These are phyloP conservation scores for Torrubiellomyces zombiae DNA, from an alignment of 2,329 filamentous ascomycete species.

Conservation along the genomic window DNA sequence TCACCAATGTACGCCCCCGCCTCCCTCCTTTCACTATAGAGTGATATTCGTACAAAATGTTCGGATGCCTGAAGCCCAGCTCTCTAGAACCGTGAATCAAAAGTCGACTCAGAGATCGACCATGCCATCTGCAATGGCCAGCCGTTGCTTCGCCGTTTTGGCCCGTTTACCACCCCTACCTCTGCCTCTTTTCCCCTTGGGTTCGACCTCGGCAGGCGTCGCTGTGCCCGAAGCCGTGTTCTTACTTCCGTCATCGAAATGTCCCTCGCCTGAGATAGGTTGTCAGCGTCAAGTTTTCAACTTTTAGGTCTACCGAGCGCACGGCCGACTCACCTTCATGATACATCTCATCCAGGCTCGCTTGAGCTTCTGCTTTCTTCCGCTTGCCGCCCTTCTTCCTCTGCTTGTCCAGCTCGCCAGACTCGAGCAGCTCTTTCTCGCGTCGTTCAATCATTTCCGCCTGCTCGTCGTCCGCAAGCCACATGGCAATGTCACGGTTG, in stretches of 20 bases:
- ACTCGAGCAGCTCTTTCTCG: slow-evolving; percentile 71
- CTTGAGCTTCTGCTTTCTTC: slow-evolving; percentile 34
- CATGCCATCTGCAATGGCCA: slow-evolving; percentile 49
- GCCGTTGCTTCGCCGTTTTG: slow-evolving; percentile 51
- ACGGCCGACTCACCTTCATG: slow-evolving; percentile 69
- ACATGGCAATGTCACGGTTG: slow-evolving; percentile 96
- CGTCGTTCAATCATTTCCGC: slow-evolving; percentile 85
- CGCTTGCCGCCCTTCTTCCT: slow-evolving; percentile 45
- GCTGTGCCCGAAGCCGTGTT: slow-evolving; percentile 54
- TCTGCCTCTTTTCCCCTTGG: slow-evolving; percentile 37
- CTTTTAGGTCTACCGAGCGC: background rate
- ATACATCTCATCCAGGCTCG: slow-evolving; percentile 91
- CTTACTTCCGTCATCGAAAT: slow-evolving; percentile 82
- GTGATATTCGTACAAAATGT: too few relatives aligned
- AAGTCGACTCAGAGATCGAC: slow-evolving; percentile 14
- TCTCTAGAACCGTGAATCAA: too few relatives aligned
- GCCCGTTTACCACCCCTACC: slow-evolving; percentile 39
- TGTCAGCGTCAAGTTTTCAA: slow-evolving; percentile 2
- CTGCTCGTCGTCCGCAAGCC: slow-evolving; percentile 94
- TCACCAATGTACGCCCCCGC: too few relatives aligned
- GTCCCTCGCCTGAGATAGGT: slow-evolving; percentile 61
- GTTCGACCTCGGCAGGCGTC: slow-evolving; percentile 52
- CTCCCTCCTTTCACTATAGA: too few relatives aligned
- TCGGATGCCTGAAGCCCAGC: too few relatives aligned
- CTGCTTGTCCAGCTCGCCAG: slow-evolving; percentile 47